These are phyloP conservation scores for Laetiporus sulphureus DNA, from an alignment of 1,284 basidiomycete species.

Conservation along the genomic window DNA sequence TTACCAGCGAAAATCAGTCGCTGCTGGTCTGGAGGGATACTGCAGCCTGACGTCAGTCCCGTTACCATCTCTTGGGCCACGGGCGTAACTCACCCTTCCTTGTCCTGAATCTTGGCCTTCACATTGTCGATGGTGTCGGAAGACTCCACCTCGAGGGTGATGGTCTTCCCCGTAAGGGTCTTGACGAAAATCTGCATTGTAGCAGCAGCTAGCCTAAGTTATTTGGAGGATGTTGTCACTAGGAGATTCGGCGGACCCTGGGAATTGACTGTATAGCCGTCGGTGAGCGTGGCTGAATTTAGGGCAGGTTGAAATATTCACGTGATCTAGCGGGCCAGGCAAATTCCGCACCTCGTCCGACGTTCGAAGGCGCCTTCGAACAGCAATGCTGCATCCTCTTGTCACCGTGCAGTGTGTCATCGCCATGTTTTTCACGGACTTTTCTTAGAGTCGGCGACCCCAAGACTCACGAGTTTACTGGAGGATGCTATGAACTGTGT, in stretches of 20 bases:
- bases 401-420: no score
- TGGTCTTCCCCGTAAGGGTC: constrained; percentile 96
- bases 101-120: constrained; percentile 89
- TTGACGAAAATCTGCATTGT: constrained; percentile 94
- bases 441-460: no score
- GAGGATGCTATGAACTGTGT: no score
- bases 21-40: constrained; percentile 91
- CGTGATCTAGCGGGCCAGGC: neutral
- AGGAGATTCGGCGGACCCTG: constrained; percentile 22
- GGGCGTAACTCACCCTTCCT: constrained; percentile 63
- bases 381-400: no score
- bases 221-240: constrained; percentile 14
- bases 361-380: no score
- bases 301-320: constrained; percentile 25
- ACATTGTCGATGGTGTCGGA: constrained; percentile 94
- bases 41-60: constrained; percentile 21
- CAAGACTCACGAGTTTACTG: no score
- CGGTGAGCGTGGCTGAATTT: constrained; percentile 34
- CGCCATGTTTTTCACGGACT: no score
- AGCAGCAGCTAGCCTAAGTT: constrained; percentile 23
- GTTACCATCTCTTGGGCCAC: neutral
- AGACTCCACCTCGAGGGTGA: constrained; percentile 97
- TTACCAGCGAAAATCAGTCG: constrained; percentile 94
- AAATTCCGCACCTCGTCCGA: neutral
- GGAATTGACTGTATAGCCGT: constrained; percentile 39